These are phyloP conservation scores for Flaveria trinervia DNA, from an alignment of 129 eudicot genomes.

Conservation along the genomic window DNA sequence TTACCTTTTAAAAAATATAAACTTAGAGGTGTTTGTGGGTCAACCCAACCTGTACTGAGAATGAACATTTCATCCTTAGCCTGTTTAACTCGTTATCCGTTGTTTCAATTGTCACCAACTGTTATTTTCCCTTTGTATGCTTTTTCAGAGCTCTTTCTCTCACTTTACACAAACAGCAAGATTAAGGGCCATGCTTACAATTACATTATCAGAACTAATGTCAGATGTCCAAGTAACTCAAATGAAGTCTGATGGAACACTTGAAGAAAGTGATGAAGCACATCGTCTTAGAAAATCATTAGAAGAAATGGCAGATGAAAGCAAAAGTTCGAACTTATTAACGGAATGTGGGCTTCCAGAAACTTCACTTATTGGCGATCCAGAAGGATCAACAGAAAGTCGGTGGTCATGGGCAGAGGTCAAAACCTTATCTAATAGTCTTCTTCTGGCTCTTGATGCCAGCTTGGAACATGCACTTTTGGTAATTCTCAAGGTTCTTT, in stretches of 20 bases:
- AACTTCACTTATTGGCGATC: constrained; percentile 51
- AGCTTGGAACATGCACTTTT: constrained; percentile 97
- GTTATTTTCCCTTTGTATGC: constrained; percentile 16
- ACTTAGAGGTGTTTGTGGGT: not conserved
- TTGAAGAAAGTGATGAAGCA: constrained; percentile 98
- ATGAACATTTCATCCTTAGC: not conserved
- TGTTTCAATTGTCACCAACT: constrained; percentile 4
- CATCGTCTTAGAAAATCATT: constrained; percentile 85
- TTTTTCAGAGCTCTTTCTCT: constrained; percentile 85
- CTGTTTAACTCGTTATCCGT: not conserved
- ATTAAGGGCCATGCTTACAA: constrained; percentile 90
- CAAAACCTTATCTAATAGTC: constrained; percentile 70
- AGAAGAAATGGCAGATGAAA: constrained; percentile 92
- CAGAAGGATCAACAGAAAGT: constrained; percentile 57
- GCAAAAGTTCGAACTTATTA: constrained; percentile 49
- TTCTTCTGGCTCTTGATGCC: constrained; percentile 94
- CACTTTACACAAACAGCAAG: constrained; percentile 85
- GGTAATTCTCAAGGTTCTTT: constrained; percentile 44
- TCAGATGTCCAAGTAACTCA: constrained; percentile 98
- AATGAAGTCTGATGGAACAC: constrained; percentile 95
- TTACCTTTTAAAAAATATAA: not conserved
- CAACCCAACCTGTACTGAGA: not conserved
- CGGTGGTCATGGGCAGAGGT: constrained; percentile 95
- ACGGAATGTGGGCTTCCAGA: constrained; percentile 80
- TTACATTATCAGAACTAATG: constrained; percentile 94